A percentile compares a stretch with the other conserved stretches of the same genome.
These are phyloP conservation scores for Xylaria arbuscula DNA, from an alignment of 2,329 filamentous ascomycete genomes.

Conservation along the genomic window DNA sequence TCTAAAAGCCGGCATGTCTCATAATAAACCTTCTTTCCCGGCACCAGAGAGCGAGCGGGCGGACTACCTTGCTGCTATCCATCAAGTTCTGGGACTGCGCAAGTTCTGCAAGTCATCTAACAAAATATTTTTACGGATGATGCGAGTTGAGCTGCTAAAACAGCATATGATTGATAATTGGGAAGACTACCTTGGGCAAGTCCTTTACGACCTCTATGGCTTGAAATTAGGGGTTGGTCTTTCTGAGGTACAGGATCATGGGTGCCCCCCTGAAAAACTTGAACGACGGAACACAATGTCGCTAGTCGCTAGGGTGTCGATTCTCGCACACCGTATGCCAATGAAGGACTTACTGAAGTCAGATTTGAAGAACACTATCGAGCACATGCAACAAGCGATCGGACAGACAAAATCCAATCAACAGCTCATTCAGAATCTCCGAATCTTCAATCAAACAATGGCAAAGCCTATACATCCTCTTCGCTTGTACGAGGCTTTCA, in stretches of 20 bases:
- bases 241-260: constrained; percentile 79
- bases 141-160: constrained; percentile 85
- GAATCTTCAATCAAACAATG: constrained; percentile 82
- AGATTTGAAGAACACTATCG: constrained; percentile 88
- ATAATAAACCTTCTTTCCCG: constrained; percentile 72
- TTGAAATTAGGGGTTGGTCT: constrained; percentile 77
- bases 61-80: constrained; percentile 82
- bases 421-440: constrained; percentile 86
- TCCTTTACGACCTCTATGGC: constrained; percentile 84
- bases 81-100: constrained; percentile 84
- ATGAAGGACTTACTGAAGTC: constrained; percentile 94
- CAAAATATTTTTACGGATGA: constrained; percentile 88
- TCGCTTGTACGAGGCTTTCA: constrained; percentile 81
- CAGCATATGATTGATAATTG: constrained; percentile 81
- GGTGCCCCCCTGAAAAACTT: constrained; percentile 79
- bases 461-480: constrained; percentile 86
- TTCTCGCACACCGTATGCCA: constrained; percentile 82
- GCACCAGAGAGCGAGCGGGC: constrained; percentile 78
- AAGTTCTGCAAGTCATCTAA: constrained; percentile 87
- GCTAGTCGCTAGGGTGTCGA: constrained; percentile 84
- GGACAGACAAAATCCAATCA: constrained; percentile 81
- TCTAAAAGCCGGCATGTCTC: constrained; percentile 77
- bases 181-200: constrained; percentile 87
- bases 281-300: constrained; percentile 84
- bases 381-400: constrained; percentile 90